These are phyloP conservation scores for Myriosclerotinia scirpicola DNA, from an alignment of 2,329 filamentous ascomycete genomes.

Conservation along the genomic window DNA sequence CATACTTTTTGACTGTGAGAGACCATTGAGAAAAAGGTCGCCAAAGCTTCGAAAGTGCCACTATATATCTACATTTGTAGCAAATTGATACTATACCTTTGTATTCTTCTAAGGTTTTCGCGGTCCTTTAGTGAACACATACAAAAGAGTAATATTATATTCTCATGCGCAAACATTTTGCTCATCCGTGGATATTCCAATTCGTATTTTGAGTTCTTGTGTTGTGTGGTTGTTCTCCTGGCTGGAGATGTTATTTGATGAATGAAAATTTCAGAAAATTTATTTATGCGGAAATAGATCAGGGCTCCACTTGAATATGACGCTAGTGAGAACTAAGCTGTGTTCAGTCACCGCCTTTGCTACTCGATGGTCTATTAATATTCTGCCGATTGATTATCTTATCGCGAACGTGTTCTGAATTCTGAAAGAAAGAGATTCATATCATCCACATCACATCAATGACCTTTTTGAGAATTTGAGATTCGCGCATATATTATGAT, in stretches of 20 bases:
- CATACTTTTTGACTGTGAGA: conserved; percentile 81
- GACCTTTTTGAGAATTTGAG: conserved; percentile 5
- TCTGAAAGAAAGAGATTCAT: background rate
- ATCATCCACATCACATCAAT: background rate
- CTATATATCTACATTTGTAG: conserved; percentile 19
- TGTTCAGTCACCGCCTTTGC: conserved; percentile 4
- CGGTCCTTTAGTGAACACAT: background rate
- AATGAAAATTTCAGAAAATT: conserved; percentile 13
- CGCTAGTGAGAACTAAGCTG: background rate
- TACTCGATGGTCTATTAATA: background rate
- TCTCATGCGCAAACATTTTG: background rate
- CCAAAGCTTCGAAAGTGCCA: conserved; percentile 94
- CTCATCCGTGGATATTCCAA: background rate
- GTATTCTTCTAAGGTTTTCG: background rate
- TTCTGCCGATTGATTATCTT: conserved; percentile 12
- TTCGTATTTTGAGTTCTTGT: background rate
- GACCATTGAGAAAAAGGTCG: conserved; percentile 67
- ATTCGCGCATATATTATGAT: conserved; percentile 40
- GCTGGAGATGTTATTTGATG: too few relatives aligned
- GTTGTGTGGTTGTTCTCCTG: background rate
- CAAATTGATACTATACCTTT: conserved; percentile 14
- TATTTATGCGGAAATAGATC: conserved; percentile 9
- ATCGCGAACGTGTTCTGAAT: conserved; percentile 20
- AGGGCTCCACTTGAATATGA: background rate
- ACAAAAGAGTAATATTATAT: background rate